phyloP scores from a whole-genome alignment of 2,329 filamentous ascomycete species.

The Lecanicillium sp. region DNA sequence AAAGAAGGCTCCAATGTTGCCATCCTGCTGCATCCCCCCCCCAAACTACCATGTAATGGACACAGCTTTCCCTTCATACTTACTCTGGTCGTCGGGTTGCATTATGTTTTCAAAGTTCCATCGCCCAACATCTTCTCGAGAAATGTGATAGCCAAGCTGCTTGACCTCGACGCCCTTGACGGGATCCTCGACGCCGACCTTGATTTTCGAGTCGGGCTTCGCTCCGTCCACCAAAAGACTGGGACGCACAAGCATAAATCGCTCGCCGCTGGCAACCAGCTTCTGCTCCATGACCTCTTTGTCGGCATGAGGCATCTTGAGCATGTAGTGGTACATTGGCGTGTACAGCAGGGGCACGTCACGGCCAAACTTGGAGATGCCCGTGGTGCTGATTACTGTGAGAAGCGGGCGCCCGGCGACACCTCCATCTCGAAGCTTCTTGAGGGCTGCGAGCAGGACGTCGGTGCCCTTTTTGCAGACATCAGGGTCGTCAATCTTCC shows the following conservation, averaged over 20 bases:
- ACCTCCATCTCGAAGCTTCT: slow-evolving; percentile 14
- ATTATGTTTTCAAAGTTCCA: slow-evolving; percentile 32
- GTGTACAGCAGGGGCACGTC: slow-evolving; percentile 34
- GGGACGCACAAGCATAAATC: slow-evolving; percentile 29
- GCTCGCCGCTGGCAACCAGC: slow-evolving; percentile 19
- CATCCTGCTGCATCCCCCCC: neutral
- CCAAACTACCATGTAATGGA: slow-evolving; percentile 18
- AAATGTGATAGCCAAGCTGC: slow-evolving; percentile 32
- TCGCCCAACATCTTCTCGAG: slow-evolving; percentile 30
- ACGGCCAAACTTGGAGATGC: slow-evolving; percentile 25
- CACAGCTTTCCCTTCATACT: slow-evolving; percentile 20
- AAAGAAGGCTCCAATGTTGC: slow-evolving; percentile 12
- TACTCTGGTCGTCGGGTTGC: slow-evolving; percentile 6
- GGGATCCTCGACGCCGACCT: slow-evolving; percentile 24
- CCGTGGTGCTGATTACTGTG: slow-evolving; percentile 31
- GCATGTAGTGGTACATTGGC: slow-evolving; percentile 33
- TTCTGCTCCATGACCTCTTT: slow-evolving; percentile 37
- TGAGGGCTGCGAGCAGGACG: slow-evolving; percentile 24
- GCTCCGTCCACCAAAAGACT: slow-evolving; percentile 26
- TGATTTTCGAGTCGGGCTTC: slow-evolving; percentile 14
- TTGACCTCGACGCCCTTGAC: slow-evolving; percentile 22
- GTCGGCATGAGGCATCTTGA: slow-evolving; percentile 35
- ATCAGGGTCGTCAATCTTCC: slow-evolving; percentile 26
- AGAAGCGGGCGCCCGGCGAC: slow-evolving; percentile 23
- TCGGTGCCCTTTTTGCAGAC: slow-evolving; percentile 30